Percentiles rank a stretch among this genome's conserved stretches.
phyloP scores from a whole-genome alignment of 371 early-diverging fungal species.

The Mortierella sp. region DNA sequence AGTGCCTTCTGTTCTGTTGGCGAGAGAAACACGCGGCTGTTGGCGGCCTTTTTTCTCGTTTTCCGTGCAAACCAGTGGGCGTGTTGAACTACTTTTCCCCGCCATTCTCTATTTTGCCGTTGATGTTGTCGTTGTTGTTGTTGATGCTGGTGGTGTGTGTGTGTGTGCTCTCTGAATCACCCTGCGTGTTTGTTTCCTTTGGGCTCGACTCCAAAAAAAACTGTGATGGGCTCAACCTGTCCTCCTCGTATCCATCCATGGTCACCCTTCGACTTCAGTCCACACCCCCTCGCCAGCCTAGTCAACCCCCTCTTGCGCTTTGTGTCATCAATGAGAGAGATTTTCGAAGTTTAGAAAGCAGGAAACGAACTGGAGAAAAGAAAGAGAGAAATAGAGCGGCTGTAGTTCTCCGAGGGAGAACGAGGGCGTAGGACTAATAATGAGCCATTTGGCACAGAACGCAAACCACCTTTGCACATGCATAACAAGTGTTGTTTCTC shows the following conservation, averaged over 20 bases:
- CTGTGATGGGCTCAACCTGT: not conserved
- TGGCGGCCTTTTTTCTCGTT: not conserved
- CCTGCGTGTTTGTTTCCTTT: not conserved
- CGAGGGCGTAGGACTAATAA: not conserved
- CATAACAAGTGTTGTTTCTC: not conserved
- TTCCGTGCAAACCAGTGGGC: not conserved
- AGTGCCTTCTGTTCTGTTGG: not conserved
- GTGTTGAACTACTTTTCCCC: not conserved
- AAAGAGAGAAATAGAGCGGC: not conserved
- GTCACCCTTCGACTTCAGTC: not conserved
- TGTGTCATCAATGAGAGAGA: not conserved
- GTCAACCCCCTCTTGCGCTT: not conserved
- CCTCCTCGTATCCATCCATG: not conserved
- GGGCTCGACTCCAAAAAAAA: slow-evolving; percentile 14
- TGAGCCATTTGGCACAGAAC: not conserved
- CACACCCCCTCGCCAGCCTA: not conserved
- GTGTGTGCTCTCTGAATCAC: slow-evolving; percentile 5
- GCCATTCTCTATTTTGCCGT: too few relatives aligned
- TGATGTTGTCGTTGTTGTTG: not conserved
- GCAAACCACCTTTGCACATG: not conserved
- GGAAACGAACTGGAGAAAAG: not conserved
- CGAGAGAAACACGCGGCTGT: not conserved
- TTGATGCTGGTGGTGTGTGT: too few relatives aligned
- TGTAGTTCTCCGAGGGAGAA: not conserved
- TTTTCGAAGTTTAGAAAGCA: not conserved